Evolutionary conservation across 495 filamentous ascomycete species (phyloP), one percentile per base, ranked within the genome.

Genomic region (Penicillium argentinense): DNA sequence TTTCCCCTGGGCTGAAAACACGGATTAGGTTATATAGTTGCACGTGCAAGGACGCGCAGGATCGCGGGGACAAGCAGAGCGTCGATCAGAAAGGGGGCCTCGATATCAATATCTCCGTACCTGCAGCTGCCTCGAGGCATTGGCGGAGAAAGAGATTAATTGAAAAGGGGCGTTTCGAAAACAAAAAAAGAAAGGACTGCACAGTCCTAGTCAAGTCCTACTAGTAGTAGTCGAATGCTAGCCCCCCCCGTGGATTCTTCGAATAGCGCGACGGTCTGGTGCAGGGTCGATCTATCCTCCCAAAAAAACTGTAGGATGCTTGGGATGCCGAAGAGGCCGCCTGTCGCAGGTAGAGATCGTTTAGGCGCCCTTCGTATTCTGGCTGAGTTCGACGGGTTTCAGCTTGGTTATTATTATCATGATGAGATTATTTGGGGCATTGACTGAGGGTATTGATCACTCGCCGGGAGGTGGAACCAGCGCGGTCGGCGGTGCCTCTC

Each of bases 11-110:
- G n/a, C n/a, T n/a, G n/a, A n/a, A n/a, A n/a, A 28, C 18, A 8
- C 46, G 34, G 41, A 52, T 47, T 61, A 46, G 43, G 48, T 55
- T 58, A 49, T 50, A 51, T 40, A 50, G 32, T 44, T 34, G 40
- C 55, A 59, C 59, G 59, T 59, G 59, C 43, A 30, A 47, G 51
- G 37, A 57, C 45, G 54, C 42, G 48, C 39, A 53, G 27, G 39
- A 57, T 59, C 57, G 59, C 55, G 59, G 54, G 55, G 57, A 53
- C 13, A 33, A 53, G 46, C 47, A 57, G 51, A 52, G 44, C 13
- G 51, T 34, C 51, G 47, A 58, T 61, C 58, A 53, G 37, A 52
- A 58, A 51, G 46, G 45, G 54, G 38, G 17, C 16, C 19, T 41
- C 13, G 42, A 33, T 34, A 27, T 47, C 42, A 33, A 49, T 51